phyloP scores from a whole-genome alignment of 495 filamentous ascomycete species.

The Apiosordaria backusii region DNA sequence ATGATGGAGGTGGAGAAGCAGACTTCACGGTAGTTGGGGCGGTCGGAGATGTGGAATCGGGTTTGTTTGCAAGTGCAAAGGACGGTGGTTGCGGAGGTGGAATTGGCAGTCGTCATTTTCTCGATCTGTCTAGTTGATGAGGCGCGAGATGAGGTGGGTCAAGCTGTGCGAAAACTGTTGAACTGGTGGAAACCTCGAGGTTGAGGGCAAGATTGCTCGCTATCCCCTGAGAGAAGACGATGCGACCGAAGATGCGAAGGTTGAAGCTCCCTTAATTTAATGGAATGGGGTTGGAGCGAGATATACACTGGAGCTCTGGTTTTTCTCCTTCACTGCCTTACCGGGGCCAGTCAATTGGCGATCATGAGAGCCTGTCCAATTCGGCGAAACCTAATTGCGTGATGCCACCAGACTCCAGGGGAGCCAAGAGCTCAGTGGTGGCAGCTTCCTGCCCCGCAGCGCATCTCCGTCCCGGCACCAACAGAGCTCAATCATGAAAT shows the following conservation, averaged over 20 bases:
- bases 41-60: slow-evolving; percentile 51
- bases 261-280: neutral
- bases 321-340: neutral
- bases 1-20: neutral
- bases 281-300: neutral
- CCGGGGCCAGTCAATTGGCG: neutral
- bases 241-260: neutral
- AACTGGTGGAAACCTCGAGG: neutral
- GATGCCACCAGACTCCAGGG: neutral
- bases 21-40: slow-evolving; percentile 51
- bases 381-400: neutral
- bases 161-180: neutral
- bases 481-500: neutral
- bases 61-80: slow-evolving; percentile 56
- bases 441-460: neutral
- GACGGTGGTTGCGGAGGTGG: slow-evolving; percentile 48
- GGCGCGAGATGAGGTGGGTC: neutral
- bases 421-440: neutral
- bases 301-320: neutral
- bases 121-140: neutral
- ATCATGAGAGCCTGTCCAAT: neutral
- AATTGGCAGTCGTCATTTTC: slow-evolving; percentile 47
- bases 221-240: neutral
- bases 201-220: neutral
- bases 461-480: neutral